Base-by-base conservation (phyloP, 257 asterid species). In the Echium plantagineum region DNA sequence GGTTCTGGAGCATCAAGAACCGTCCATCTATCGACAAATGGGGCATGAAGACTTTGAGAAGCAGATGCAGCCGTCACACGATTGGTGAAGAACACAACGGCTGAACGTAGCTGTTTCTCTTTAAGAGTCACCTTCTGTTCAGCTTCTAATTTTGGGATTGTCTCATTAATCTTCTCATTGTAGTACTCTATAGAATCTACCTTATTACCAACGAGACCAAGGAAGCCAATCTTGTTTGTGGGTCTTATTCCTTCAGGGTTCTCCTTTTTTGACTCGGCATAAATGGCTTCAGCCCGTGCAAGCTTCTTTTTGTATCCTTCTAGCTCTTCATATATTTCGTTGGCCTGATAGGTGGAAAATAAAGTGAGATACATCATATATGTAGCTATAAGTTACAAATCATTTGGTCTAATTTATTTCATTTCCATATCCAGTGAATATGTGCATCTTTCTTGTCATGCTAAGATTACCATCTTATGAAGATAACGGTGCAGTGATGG, bases 51-150 rank as follows among this genome's bases (percentile, higher is more conserved):
- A 71, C 85, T 75, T 70, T 91, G 98, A 19, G 87, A 68, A 21
- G 98, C 98, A 55, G 97, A 74, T 6, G 97, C 91, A 52, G 97
- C 97, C 16, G 86, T 62, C 46, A 75, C 80, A 62, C 98, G 70
- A 77, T 77, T 82, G 58, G 78, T 81, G 72, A 91, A 85, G 67
- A 91, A 84, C 69, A 91, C 75, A n/a, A 91, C 21, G 20, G 98
- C 95, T 5, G 97, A 78, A 63, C 72, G 26, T 72, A 74, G 85
- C 26, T 88, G 96, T 66, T 75, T 84, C 71, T 91, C 95, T 71
- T 80, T 84, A 57, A 88, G 77, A 28, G 98, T 81, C 69, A 74
- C 72, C 58, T 77, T 91, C 46, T 77, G 93, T 74, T 86, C 95
- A 1, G 90, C 77, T 80, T 85, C 94, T 66, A 91, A 55, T 59